Evolutionary conservation across 179 eudicot genomes (phyloP).

Genomic region (Nepenthes alata): DNA sequence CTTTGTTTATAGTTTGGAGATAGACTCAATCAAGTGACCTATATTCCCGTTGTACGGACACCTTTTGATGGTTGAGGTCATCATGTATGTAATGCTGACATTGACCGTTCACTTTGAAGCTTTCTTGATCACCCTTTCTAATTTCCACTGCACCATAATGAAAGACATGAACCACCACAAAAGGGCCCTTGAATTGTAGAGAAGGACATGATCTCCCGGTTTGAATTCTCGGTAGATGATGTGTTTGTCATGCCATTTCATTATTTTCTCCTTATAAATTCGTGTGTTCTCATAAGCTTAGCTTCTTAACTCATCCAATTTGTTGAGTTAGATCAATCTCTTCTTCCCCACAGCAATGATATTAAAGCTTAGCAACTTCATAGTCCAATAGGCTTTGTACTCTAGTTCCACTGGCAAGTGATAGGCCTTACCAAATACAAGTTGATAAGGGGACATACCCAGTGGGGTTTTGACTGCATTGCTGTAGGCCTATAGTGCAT

Average conservation of each 20-base stretch:
- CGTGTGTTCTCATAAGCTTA: not conserved
- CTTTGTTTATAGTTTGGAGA: too few species aligned
- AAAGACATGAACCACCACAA: too few species aligned
- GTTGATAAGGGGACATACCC: not conserved
- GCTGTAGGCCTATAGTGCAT: not conserved
- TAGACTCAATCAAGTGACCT: too few species aligned
- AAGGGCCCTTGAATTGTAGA: not conserved
- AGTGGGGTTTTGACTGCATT: not conserved
- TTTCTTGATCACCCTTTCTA: too few species aligned
- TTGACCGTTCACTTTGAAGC: too few species aligned
- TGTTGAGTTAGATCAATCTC: not conserved
- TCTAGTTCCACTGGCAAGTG: not conserved
- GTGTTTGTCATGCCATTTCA: not conserved
- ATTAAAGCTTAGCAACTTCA: not conserved
- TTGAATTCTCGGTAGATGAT: not conserved
- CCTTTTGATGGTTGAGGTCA: too few species aligned
- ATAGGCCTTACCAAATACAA: not conserved
- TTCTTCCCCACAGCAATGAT: not conserved
- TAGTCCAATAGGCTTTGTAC: slow-evolving; percentile 1
- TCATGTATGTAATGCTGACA: too few species aligned
- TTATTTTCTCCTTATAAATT: not conserved
- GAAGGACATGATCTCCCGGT: not conserved
- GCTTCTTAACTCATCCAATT: not conserved
- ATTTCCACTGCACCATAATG: too few species aligned
- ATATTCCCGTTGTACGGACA: too few species aligned